Base-by-base conservation (phyloP, 768 basidiomycete species). In the Glaciozyma antarctica region DNA sequence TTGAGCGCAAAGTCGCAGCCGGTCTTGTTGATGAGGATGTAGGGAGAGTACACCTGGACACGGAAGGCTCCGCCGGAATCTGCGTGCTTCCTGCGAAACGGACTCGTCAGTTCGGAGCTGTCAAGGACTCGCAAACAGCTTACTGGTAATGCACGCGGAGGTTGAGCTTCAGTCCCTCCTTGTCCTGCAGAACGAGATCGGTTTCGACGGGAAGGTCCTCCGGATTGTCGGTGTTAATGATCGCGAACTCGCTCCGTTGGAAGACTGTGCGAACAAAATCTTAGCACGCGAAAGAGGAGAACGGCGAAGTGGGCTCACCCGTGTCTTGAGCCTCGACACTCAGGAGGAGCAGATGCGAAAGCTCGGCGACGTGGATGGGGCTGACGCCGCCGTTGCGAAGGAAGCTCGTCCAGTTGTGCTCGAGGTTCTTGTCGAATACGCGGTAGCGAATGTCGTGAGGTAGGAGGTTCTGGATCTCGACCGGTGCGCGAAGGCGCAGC, bases 61-160 rank as follows among this genome's bases (percentile, higher is more conserved):
- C 88, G 91, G 81, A 95, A 93, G 1, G 93, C 91, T 28, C 93
- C 92, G 2, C 93, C 95, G 9, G 93, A 87, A 59, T 95, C 84
- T 10, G 89, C 84, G 77, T 88, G 88, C 60, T 85, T 85, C 26
- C 87, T 73, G 53, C 85, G 58, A 38, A 24, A 26, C 19, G 41
- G 26, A 1, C 15, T 28, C 28, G 43, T 44, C 22, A 30, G 30
- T 9, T 22, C 16, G 55, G 22, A 4, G 13, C 10, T 13, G 52
- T 12, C 5, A 17, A 52, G 22, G 12, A 16, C 48, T n/a, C 15
- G 24, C 30, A 24, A 38, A 13, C 22, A 10, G 89, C 38, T 65
- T 75, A 94, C 94, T 89, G 80, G 75, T 97, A 98, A 74, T 92
- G 89, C n/a, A 98, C 77, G 66, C 79, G 84, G 58, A 98, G 80